Conservation (phyloP, 805 yeast genomes). For the Yarrowia porcina region DNA sequence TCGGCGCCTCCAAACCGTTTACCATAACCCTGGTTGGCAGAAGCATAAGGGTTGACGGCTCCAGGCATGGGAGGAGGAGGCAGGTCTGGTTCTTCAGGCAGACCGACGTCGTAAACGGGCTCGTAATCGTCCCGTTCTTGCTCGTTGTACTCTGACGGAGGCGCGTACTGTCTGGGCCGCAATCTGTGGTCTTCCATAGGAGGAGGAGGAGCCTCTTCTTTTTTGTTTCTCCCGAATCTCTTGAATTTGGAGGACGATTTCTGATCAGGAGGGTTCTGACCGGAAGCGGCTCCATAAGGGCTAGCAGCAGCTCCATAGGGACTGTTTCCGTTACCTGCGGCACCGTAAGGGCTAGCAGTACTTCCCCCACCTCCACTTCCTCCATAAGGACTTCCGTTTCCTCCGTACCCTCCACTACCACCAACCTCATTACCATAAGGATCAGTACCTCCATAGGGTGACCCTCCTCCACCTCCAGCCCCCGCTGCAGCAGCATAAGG, state of each 20-base stretch:
- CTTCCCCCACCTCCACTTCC: no score
- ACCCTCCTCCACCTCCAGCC: neutral
- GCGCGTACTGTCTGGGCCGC: neutral
- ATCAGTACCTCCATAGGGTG: neutral
- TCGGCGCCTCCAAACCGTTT: conserved; percentile 7
- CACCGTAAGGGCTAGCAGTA: no score
- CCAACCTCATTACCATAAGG: no score
- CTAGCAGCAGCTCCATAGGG: no score
- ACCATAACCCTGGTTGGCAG: conserved; percentile 12
- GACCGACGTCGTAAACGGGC: conserved; percentile 8
- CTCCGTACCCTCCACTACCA: neutral
- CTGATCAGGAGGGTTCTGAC: no score
- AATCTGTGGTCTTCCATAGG: neutral
- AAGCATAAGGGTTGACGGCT: conserved; percentile 9
- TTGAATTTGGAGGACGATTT: neutral
- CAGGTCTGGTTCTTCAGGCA: neutral
- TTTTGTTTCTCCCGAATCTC: neutral
- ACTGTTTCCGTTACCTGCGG: no score
- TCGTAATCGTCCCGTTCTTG: neutral
- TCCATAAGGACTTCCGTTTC: neutral
- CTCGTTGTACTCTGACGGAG: neutral
- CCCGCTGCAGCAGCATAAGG: conserved; percentile 6
- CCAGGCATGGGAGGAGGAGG: conserved; percentile 23
- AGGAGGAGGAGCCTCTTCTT: neutral
- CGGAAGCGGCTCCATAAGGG: no score